Evolutionary conservation across 2,329 filamentous ascomycete genomes (phyloP).

Genomic region (Cladorrhinum sp.): DNA sequence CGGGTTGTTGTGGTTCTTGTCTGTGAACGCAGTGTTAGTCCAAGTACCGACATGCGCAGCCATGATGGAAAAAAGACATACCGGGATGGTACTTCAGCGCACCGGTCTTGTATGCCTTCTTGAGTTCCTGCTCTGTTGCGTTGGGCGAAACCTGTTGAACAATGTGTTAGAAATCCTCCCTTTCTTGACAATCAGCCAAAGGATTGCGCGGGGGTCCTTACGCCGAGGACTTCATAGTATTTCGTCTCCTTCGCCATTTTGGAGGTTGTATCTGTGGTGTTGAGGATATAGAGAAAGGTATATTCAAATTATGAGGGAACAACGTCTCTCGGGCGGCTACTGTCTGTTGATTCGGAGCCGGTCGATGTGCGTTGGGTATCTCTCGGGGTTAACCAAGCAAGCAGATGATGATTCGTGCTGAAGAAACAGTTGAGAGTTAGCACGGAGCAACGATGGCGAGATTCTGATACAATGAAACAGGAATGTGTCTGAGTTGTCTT

Average conservation of each 20-base stretch:
- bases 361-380: neutral
- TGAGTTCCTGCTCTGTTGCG: constrained; percentile 81
- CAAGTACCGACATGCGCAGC: neutral
- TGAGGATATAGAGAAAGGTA: neutral
- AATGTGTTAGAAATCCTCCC: constrained; percentile 27
- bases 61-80: constrained; percentile 41
- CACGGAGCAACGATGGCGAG: neutral
- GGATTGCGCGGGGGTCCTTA: constrained; percentile 42
- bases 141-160: constrained; percentile 65
- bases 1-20: constrained; percentile 95
- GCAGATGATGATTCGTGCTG: neutral
- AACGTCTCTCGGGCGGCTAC: neutral
- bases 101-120: constrained; percentile 83
- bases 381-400: neutral
- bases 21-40: constrained; percentile 42
- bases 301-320: neutral
- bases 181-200: constrained; percentile 2
- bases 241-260: constrained; percentile 37
- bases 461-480: neutral
- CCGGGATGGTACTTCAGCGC: constrained; percentile 83
- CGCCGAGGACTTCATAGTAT: constrained; percentile 74
- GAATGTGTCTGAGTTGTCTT: neutral
- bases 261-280: constrained; percentile 10
- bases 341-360: neutral
- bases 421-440: neutral